Percentiles rank a stretch among this genome's conserved stretches.
Conservation (phyloP, 805 yeast species). For the Candida stauntonica region DNA sequence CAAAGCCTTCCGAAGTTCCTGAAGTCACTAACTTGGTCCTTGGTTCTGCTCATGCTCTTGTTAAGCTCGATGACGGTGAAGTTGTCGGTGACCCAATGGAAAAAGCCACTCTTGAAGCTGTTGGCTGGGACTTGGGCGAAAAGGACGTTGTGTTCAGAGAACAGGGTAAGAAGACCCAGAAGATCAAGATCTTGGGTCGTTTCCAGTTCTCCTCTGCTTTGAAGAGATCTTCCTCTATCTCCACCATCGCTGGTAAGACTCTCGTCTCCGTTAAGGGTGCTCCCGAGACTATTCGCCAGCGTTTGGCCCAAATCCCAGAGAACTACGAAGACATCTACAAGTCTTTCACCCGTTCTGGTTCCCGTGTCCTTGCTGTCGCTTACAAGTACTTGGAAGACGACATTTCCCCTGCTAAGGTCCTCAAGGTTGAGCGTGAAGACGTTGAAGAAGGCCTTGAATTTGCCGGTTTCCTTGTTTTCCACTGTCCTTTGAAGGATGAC, state of each 20-base stretch:
- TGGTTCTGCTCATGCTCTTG: constrained; percentile 96
- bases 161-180: constrained; percentile 32
- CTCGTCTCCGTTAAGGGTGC: constrained; percentile 95
- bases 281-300: constrained; percentile 86
- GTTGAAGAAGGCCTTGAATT: constrained; percentile 73
- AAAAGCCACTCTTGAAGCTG: constrained; percentile 86
- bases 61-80: constrained; percentile 91
- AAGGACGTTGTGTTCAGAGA: constrained; percentile 65
- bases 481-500: constrained; percentile 92
- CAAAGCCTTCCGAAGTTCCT: constrained; percentile 60
- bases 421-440: constrained; percentile 63
- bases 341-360: constrained; percentile 90
- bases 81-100: constrained; percentile 99
- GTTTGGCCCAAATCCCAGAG: constrained; percentile 67
- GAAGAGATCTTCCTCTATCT: constrained; percentile 89
- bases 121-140: constrained; percentile 77
- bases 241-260: constrained; percentile 50
- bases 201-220: constrained; percentile 96
- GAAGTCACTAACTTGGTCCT: constrained; percentile 62
- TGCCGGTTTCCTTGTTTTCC: constrained; percentile 94
- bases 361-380: constrained; percentile 94
- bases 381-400: constrained; percentile 63
- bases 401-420: constrained; percentile 45
- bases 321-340: constrained; percentile 83
- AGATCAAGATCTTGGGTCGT: constrained; percentile 77